phyloP scores from a whole-genome alignment of 2,329 filamentous ascomycete species.

The Hymenoscyphus infarciens region DNA sequence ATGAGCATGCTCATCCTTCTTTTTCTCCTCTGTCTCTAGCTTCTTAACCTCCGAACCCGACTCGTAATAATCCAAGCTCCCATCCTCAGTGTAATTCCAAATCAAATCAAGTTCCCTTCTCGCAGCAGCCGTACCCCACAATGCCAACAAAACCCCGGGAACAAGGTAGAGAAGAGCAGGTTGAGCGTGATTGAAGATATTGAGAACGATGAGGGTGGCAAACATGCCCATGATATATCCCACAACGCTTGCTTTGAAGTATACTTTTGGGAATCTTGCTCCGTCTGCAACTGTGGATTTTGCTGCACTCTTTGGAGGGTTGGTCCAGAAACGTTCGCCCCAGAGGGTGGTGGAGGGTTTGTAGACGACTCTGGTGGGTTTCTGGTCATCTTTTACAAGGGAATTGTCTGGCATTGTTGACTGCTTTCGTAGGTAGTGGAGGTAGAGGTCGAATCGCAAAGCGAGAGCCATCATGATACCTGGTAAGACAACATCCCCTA shows the following conservation, averaged over 20 bases:
- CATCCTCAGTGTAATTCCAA: slow-evolving; percentile 79
- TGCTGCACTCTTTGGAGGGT: slow-evolving; percentile 23
- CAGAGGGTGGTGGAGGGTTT: slow-evolving; percentile 66
- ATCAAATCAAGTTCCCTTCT: slow-evolving; percentile 71
- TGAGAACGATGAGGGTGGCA: slow-evolving; percentile 70
- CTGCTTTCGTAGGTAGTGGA: slow-evolving; percentile 71
- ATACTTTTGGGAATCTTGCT: slow-evolving; percentile 69
- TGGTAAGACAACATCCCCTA: slow-evolving; percentile 91
- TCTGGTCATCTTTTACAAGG: slow-evolving; percentile 24
- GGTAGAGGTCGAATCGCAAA: slow-evolving; percentile 85
- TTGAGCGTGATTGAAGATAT: slow-evolving; percentile 76
- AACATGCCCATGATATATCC: slow-evolving; percentile 80
- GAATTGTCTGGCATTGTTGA: slow-evolving; percentile 36
- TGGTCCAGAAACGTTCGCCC: slow-evolving; percentile 81
- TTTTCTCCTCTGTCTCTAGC: slow-evolving; percentile 10
- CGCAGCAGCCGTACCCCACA: slow-evolving; percentile 70
- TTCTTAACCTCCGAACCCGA: slow-evolving; percentile 6
- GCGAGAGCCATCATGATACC: slow-evolving; percentile 87
- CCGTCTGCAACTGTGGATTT: slow-evolving; percentile 30
- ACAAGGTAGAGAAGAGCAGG: slow-evolving; percentile 91
- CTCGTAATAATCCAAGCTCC: slow-evolving; percentile 44
- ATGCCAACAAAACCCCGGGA: slow-evolving; percentile 70
- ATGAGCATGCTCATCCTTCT: slow-evolving; percentile 23
- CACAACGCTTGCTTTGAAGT: slow-evolving; percentile 72
- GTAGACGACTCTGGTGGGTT: slow-evolving; percentile 44